phyloP scores from a whole-genome alignment of 495 filamentous ascomycete species.

The Amphirosellinia nigrospora region DNA sequence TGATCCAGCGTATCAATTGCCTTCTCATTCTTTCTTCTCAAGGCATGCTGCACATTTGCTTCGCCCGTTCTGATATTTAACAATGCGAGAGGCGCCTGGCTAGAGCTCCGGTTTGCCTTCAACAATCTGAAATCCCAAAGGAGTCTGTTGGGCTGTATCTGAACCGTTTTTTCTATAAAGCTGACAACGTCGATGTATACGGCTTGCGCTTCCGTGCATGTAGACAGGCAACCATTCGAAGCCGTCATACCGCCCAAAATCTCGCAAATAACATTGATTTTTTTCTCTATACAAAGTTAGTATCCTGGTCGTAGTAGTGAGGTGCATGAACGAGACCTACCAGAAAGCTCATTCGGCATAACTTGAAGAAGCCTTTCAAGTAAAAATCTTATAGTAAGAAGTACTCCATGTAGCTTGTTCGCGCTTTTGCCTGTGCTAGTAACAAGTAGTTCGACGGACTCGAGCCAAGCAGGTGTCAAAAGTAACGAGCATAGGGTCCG shows the following conservation, averaged over 20 bases:
- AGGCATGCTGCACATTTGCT: slow-evolving; percentile 25
- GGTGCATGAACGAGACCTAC: slow-evolving; percentile 29
- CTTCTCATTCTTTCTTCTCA: slow-evolving; percentile 6
- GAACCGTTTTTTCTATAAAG: slow-evolving; percentile 31
- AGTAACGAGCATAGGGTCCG: slow-evolving; percentile 75
- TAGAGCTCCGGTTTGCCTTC: neutral
- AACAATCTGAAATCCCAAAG: neutral
- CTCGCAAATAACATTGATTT: slow-evolving; percentile 23
- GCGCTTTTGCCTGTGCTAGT: slow-evolving; percentile 35
- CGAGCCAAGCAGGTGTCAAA: slow-evolving; percentile 56
- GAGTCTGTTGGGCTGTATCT: neutral
- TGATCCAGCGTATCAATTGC: slow-evolving; percentile 11
- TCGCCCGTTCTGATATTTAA: slow-evolving; percentile 32
- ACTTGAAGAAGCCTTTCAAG: slow-evolving; percentile 54
- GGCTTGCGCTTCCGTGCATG: slow-evolving; percentile 45
- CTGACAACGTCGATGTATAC: slow-evolving; percentile 51
- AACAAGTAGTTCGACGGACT: slow-evolving; percentile 57
- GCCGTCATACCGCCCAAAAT: slow-evolving; percentile 28
- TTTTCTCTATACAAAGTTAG: slow-evolving; percentile 27
- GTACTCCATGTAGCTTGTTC: slow-evolving; percentile 69
- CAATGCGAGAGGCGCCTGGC: slow-evolving; percentile 25
- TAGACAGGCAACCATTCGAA: slow-evolving; percentile 28
- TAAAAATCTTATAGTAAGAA: slow-evolving; percentile 63
- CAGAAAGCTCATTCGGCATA: slow-evolving; percentile 41
- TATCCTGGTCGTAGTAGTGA: neutral